Evolutionary conservation across 495 filamentous ascomycete genomes (phyloP), one percentile per base, ranked within the genome.

Genomic region (Sphaerosporella brunnea): DNA sequence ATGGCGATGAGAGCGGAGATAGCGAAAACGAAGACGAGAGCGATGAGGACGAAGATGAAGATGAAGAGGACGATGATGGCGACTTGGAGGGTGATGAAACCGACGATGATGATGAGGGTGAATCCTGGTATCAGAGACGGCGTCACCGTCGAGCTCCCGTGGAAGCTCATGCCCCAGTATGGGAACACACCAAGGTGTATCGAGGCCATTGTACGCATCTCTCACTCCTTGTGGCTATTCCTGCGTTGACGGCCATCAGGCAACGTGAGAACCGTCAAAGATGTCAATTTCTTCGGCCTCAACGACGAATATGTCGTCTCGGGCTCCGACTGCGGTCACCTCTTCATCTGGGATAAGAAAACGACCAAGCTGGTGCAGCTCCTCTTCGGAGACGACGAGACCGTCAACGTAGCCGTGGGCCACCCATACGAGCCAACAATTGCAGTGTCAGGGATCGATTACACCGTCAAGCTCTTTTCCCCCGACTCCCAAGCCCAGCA

Each of bases 381-480:
- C 19, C 66, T 82, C 13, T 70, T 81, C 53, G 80, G 73, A 0
- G 80, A 84, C 57, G 73, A 72, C 25, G 80, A 84, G 48, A 75
- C 79, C 8, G 79, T 82, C 35, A 84, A 84, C 52, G 80, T 84
- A 32, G 67, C 81, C 20, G 20, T 54, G 72, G 78, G 76, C 4
- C 79, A 83, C 52, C 80, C 80, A 1, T 80, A 79, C 55, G 79
- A 84, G 53, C 78, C 80, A 0, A 72, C 73, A 37, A 64, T 84
- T 24, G 80, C 80, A 1, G 75, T 73, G 7, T 79, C 75, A 0
- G 80, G 80, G 15, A 84, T 84, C 25, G 80, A 84, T 52, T 72
- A 75, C 32, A 83, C 79, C 1, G 74, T 84, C 64, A 84, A 84
- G 51, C 75, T 84, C 20, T 84, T 84, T 65, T 79, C 74, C 0